Percentiles rank a stretch among this genome's conserved stretches.
Evolutionary conservation across 768 basidiomycete species (phyloP).

Genomic region (Leucocoprinus birnbaumii): DNA sequence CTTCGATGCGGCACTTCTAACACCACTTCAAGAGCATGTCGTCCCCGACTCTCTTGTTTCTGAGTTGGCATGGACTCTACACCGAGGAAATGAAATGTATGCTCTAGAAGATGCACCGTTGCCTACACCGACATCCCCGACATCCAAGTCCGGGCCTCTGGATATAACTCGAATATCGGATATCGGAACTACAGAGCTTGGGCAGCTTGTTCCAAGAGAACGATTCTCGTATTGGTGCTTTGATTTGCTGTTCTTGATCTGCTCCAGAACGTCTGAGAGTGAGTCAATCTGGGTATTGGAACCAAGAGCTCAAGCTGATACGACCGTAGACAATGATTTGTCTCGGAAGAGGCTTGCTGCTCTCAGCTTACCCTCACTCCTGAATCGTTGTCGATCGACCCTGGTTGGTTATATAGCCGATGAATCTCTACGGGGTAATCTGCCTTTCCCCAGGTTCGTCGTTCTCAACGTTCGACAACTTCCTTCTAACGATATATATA

Average conservation of each 20-base stretch:
- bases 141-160: constrained; percentile 18
- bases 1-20: constrained; percentile 80
- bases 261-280: constrained; percentile 67
- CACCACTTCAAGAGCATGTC: constrained; percentile 76
- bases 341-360: constrained; percentile 69
- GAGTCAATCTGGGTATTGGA: constrained; percentile 13
- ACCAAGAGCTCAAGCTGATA: neutral
- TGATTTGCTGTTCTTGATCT: constrained; percentile 80
- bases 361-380: constrained; percentile 64
- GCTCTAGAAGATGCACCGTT: constrained; percentile 25
- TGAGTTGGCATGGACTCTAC: constrained; percentile 67
- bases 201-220: constrained; percentile 64
- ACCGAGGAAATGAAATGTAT: constrained; percentile 68
- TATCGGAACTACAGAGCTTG: constrained; percentile 60
- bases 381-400: constrained; percentile 71
- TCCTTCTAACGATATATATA: too few species aligned
- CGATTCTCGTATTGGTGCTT: constrained; percentile 93
- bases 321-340: constrained; percentile 51
- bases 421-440: constrained; percentile 74
- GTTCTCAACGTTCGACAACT: too few species aligned
- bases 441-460: constrained; percentile 81
- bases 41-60: constrained; percentile 70
- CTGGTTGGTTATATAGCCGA: constrained; percentile 82
- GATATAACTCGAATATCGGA: constrained; percentile 33
- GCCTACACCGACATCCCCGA: constrained; percentile 12